phyloP scores from a whole-genome alignment of 2,329 filamentous ascomycete species.

The Drechslera avenae region DNA sequence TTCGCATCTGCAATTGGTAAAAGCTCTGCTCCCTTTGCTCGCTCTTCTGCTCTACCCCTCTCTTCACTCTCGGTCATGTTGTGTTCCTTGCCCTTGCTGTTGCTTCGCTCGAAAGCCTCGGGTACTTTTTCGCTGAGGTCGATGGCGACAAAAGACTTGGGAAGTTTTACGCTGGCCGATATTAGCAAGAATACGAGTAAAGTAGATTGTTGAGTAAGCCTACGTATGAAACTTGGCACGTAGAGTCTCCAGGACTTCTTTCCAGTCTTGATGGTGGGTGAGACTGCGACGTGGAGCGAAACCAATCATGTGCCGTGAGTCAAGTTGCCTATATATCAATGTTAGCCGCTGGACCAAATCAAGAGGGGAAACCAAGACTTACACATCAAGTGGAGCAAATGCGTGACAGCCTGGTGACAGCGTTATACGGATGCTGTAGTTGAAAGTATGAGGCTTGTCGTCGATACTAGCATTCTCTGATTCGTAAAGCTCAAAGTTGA shows the following conservation, averaged over 20 bases:
- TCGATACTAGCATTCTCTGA: slow-evolving; percentile 71
- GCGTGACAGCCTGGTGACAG: slow-evolving; percentile 96
- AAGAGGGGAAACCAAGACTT: slow-evolving; percentile 17
- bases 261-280: slow-evolving; percentile 93
- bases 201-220: slow-evolving; percentile 45
- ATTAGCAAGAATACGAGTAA: slow-evolving; percentile 8
- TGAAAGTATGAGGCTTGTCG: slow-evolving; percentile 73
- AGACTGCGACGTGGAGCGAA: slow-evolving; percentile 88
- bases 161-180: slow-evolving; percentile 52
- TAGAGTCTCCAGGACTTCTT: slow-evolving; percentile 93
- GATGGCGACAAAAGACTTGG: slow-evolving; percentile 58
- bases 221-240: slow-evolving; percentile 94
- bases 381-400: slow-evolving; percentile 90
- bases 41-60: slow-evolving; percentile 27
- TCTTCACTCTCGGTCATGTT: slow-evolving; percentile 23
- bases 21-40: slow-evolving; percentile 9
- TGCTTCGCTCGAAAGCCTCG: slow-evolving; percentile 48
- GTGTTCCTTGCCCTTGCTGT: slow-evolving; percentile 26
- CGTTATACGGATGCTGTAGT: slow-evolving; percentile 95
- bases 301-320: slow-evolving; percentile 94
- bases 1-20: slow-evolving; percentile 13
- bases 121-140: slow-evolving; percentile 57
- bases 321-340: slow-evolving; percentile 65
- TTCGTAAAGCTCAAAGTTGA: slow-evolving; percentile 97
- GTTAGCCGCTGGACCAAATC: slow-evolving; percentile 10